Conservation (phyloP, 352 stramenopile species). For the Globisporangium nodosum region DNA sequence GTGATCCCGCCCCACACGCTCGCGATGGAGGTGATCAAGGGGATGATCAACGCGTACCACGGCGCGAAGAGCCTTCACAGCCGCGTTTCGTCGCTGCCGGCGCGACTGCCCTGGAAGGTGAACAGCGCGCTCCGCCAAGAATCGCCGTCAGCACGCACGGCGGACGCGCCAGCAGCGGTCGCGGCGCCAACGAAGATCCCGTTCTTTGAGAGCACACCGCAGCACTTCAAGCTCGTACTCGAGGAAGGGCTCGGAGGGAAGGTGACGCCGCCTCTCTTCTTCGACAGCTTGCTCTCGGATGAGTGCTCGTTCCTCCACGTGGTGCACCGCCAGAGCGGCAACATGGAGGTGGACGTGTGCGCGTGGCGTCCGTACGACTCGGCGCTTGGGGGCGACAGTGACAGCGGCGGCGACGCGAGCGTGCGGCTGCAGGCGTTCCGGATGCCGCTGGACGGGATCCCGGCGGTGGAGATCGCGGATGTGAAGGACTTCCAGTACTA, state of each 20-base stretch:
- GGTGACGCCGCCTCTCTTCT: constrained; percentile 46
- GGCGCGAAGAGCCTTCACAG: constrained; percentile 22
- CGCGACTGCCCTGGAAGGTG: constrained; percentile 41
- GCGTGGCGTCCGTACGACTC: constrained; percentile 29
- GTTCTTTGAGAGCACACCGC: constrained; percentile 46
- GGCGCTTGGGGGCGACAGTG: constrained; percentile 3
- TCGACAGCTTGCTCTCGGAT: constrained; percentile 51
- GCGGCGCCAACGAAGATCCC: constrained; percentile 18
- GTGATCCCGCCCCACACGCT: constrained; percentile 29
- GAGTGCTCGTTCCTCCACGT: constrained; percentile 45
- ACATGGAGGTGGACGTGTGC: constrained; percentile 59
- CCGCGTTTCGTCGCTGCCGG: constrained; percentile 25
- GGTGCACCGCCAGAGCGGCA: constrained; percentile 29
- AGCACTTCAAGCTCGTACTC: constrained; percentile 39
- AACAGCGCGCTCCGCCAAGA: not conserved
- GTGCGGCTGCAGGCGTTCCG: constrained; percentile 53
- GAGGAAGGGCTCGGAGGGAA: constrained; percentile 35
- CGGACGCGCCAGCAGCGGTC: not conserved
- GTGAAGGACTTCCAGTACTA: constrained; percentile 67
- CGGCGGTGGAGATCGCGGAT: constrained; percentile 33
- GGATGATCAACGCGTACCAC: constrained; percentile 31
- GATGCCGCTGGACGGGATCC: constrained; percentile 48
- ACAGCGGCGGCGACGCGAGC: not conserved
- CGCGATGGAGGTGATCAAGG: constrained; percentile 51
- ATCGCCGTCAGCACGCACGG: not conserved